Base-by-base conservation (phyloP, 805 yeast species). In the Wickerhamomyces alni region DNA sequence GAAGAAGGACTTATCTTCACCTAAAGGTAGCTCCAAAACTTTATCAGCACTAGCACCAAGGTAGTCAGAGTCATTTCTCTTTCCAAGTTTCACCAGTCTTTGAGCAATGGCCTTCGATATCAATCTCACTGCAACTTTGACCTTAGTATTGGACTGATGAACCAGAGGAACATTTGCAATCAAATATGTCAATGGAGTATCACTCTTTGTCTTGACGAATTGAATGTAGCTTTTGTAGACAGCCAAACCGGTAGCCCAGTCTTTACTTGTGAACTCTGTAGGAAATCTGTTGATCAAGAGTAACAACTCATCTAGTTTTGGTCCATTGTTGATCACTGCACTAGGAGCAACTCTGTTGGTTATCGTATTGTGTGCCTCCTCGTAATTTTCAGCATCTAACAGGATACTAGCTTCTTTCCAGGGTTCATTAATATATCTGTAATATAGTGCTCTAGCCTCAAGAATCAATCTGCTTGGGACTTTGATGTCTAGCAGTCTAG, bases 311-410 rank as follows among this genome's bases (percentile, higher is more conserved):
- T 42, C 34, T 19, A 67, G 38, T 30, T 48, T 44, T 5, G 52
- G 40, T 2, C 59, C 61, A 40, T 73, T 70, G n/a, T 73, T 66
- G 13, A 80, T 72, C 1, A 89, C 75, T 3, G 81, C 73, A 12
- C 61, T 57, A 8, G 98, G 98, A 0, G 91, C 98, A 24, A 87
- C 82, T 3, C 67, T 57, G 1, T 63, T 54, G 8, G 80, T 50
- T 4, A 86, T 60, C 1, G 76, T 62, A 2, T 61, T 55, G 51
- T 86, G 93, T 0, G 96, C 95, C 30, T 75, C 78, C 0, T 61
- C 66, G 65, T 74, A 75, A 36, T 72, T 57, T 10, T 65, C 67
- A 0, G 95, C 95, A 11, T 66, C 69, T 1, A 87, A 60, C 34
- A 82, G 70, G 22, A 80, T 75, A 34, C 70, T 65, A 1, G 80